Base-by-base conservation (phyloP, 2,329 filamentous ascomycete genomes). In the Diaporthe capsici region DNA sequence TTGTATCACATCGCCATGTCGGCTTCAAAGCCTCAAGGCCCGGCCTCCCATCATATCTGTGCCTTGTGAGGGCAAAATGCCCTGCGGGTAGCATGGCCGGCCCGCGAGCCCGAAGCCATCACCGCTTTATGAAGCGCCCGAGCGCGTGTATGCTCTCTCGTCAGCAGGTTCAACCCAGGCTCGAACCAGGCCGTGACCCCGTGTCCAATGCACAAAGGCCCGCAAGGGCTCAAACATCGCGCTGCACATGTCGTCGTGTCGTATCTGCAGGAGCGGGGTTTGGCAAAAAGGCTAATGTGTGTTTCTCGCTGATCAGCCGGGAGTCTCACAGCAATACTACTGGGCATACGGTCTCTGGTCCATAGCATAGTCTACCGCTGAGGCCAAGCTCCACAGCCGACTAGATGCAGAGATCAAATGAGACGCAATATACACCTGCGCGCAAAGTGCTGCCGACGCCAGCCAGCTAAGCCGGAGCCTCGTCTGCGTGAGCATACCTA, bases 251-350 rank as follows among this genome's bases (percentile, higher is more conserved):
- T 37, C 49, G 47, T 20, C 5, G 55, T 37, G 42, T 58, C 49
- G 53, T 60, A 60, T 72, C 70, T 60, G 70, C 55, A 72, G 22
- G 70, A 60, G 55, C 22, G 34, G 65, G 65, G 47, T n/a, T 28
- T 53, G 25, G n/a, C 60, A 65, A 65, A 22, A 15, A 65, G 60
- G 17, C 42, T 47, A 65, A 49, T 34, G 61, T 31, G 61, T 34
- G 42, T 65, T 44, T 44, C 67, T 58, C 67, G 51, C n/a, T 44
- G 37, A 34, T 71, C 67, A 57, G 67, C 67, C 67, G 67, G 13
- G n/a, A 15, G 67, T 57, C 49, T 31, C 60, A 47, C 60, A 31
- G 60, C 60, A 65, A 15, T 22, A n/a, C 55, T 22, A 22, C 31
- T 22, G 55, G 55, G 31, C 8, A 22, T 34, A 34, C 31, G 9